Evolutionary conservation across 768 basidiomycete genomes (phyloP).

Genomic region (Tricholoma sp.): DNA sequence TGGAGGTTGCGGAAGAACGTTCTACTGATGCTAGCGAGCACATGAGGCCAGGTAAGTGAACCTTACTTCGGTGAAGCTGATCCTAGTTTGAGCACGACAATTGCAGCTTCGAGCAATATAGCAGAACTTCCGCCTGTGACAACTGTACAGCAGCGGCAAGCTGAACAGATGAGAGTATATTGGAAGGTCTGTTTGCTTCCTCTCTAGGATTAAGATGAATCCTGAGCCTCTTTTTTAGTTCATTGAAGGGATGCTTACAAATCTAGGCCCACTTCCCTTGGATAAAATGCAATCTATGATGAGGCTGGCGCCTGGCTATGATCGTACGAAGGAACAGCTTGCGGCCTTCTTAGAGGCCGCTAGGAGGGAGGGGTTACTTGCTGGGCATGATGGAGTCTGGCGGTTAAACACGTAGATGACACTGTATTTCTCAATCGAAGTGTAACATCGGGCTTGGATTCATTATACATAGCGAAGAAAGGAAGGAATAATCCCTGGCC

Average conservation of each 20-base stretch:
- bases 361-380: slow-evolving; percentile 69
- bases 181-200: slow-evolving; percentile 62
- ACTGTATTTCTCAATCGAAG: background rate
- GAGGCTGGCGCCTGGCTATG: slow-evolving; percentile 78
- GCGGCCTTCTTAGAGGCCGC: slow-evolving; percentile 77
- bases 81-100: background rate
- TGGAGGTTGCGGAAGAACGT: slow-evolving; percentile 58
- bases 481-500: background rate
- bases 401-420: slow-evolving; percentile 25
- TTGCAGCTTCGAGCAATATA: slow-evolving; percentile 20
- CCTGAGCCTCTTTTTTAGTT: slow-evolving; percentile 41
- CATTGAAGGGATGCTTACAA: slow-evolving; percentile 89
- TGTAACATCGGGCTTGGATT: background rate
- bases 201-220: background rate
- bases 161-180: slow-evolving; percentile 81
- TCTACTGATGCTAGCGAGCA: slow-evolving; percentile 18
- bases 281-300: slow-evolving; percentile 90
- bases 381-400: slow-evolving; percentile 69
- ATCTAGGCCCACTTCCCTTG: slow-evolving; percentile 68
- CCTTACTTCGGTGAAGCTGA: background rate
- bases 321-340: slow-evolving; percentile 76
- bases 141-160: slow-evolving; percentile 67
- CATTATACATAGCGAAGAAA: too few species aligned
- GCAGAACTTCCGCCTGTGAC: slow-evolving; percentile 44
- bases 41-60: slow-evolving; percentile 1